Conservation (phyloP, 306 rosid species). For the Castanospermum australe region DNA sequence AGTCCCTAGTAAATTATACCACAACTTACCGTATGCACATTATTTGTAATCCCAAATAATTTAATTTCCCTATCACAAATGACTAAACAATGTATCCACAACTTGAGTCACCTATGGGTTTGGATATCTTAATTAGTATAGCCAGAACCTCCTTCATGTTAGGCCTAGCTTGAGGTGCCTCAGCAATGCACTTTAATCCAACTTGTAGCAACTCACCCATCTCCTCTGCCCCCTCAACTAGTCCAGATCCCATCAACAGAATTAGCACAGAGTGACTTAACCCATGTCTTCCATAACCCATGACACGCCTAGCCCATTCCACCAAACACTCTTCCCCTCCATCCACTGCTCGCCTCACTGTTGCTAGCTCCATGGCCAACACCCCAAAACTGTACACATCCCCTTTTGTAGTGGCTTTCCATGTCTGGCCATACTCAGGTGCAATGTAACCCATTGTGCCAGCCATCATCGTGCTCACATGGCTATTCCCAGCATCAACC, state of each 20-base stretch:
- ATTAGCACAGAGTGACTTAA: conserved; percentile 37
- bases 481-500: conserved; percentile 71
- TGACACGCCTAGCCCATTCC: conserved; percentile 70
- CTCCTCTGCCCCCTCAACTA: conserved; percentile 66
- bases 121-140: conserved; percentile 50
- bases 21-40: conserved; percentile 29
- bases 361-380: conserved; percentile 80
- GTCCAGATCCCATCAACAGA: conserved; percentile 50
- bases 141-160: conserved; percentile 90
- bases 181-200: conserved; percentile 81
- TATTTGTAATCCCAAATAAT: background rate
- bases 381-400: conserved; percentile 92
- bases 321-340: conserved; percentile 91
- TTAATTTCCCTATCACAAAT: background rate
- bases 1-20: too few species aligned
- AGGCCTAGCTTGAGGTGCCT: conserved; percentile 75
- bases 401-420: conserved; percentile 91
- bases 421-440: conserved; percentile 88
- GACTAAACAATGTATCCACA: conserved; percentile 29
- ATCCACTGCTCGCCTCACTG: conserved; percentile 80
- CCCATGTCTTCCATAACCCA: conserved; percentile 48
- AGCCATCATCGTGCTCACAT: conserved; percentile 90
- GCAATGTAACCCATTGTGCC: conserved; percentile 95
- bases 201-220: conserved; percentile 71
- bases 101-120: conserved; percentile 37